A percentile compares a stretch with the other conserved stretches of the same genome.
Conservation (phyloP, 2,329 filamentous ascomycete genomes). For the Neoscytalidium dimidiatum region DNA sequence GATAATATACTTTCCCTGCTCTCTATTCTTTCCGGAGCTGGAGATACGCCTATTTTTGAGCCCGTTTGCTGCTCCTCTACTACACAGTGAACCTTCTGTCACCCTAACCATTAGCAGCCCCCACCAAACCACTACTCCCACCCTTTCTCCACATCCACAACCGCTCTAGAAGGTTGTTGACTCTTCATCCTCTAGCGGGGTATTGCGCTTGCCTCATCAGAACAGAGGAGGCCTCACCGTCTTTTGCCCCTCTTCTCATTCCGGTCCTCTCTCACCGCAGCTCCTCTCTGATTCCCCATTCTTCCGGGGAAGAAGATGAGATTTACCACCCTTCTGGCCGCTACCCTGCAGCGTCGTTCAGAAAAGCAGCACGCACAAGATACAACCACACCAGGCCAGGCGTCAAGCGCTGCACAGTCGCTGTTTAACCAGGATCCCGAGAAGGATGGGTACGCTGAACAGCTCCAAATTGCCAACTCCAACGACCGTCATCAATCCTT, state of each 20-base stretch:
- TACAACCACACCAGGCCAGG: background rate
- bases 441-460: background rate
- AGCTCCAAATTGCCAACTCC: background rate
- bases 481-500: background rate
- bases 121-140: background rate
- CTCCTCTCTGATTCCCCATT: background rate
- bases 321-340: background rate
- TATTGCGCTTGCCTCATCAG: background rate
- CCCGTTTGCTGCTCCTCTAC: too few species aligned
- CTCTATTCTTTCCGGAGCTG: background rate
- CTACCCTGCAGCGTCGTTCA: background rate
- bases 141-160: background rate
- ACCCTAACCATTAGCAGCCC: background rate
- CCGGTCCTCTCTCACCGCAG: background rate
- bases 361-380: background rate
- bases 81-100: background rate
- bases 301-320: background rate
- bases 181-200: too few species aligned
- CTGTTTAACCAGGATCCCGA: background rate
- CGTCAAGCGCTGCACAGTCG: constrained; percentile 1
- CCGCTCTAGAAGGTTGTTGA: background rate
- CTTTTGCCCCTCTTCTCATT: background rate
- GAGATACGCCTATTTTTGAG: background rate
- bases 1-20: background rate
- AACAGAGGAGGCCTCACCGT: background rate